Base-by-base conservation (phyloP, 1,139 yeast species). In the Taphrina deformans region DNA sequence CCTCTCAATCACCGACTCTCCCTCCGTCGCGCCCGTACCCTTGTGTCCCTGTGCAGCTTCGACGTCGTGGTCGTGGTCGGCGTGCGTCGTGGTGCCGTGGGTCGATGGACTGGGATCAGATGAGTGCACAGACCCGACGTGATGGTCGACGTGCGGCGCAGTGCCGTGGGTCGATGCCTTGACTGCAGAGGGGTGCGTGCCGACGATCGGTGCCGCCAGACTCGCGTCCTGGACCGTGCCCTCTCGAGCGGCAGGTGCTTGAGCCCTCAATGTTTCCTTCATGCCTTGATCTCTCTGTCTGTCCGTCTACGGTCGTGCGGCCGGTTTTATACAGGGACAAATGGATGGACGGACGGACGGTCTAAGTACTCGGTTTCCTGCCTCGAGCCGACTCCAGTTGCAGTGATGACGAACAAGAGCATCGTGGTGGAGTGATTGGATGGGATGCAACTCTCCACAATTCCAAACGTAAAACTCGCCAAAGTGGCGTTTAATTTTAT, bases 1-100 rank as follows among this genome's bases (percentile, higher is more conserved):
- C n/a, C 16, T 14, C 23, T 51, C 55, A 51, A 51, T 51, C 55
- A 51, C 55, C 40, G 55, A 51, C 35, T 31, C 35, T 31, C 35
- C 35, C 23, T 10, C n/a, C 45, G 45, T 2, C 9, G 10, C 9
- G 5, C 45, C 23, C 16, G 45, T 10, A 14, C 16, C 45, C 24
- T 14, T 1, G n/a, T n/a, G n/a, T n/a, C n/a, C n/a, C 45, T 40
- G 1, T 2, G 45, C 45, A 2, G 45, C 21, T 10, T 40, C 24
- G 10, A 9, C 16, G 24, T 16, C 10, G 23, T 40, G 29, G 29
- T 24, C 26, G 1, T 45, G 51, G 6, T 10, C 21, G 27, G 45
- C 7, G 2, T 18, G 24, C 12, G 48, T 44, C 48, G 48, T 44
- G 27, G 26, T 21, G 27, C 7, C 10, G 40, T 9, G 9, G 10